These are phyloP conservation scores for Fusarium sp. DNA, from an alignment of 2,329 filamentous ascomycete genomes.

Conservation along the genomic window DNA sequence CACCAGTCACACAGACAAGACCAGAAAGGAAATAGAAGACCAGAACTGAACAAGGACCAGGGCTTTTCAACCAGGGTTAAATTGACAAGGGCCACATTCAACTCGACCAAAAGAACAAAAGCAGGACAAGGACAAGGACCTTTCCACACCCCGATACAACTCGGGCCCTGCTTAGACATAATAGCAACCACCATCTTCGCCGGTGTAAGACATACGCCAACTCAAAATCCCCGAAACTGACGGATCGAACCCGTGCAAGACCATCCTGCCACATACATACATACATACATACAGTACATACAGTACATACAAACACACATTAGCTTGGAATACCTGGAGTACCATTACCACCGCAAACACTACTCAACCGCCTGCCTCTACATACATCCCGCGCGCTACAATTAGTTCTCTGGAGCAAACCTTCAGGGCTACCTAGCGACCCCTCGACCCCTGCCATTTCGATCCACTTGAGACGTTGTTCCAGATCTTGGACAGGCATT, in stretches of 20 bases:
- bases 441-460: slow-evolving; percentile 33
- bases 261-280: slow-evolving; percentile 3
- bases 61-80: too few relatives aligned
- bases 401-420: slow-evolving; percentile 26
- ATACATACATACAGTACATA: not conserved
- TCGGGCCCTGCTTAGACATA: slow-evolving; percentile 22
- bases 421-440: slow-evolving; percentile 16
- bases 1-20: slow-evolving; percentile 38
- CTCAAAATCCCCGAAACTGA: slow-evolving; percentile 45
- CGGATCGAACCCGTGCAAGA: slow-evolving; percentile 25
- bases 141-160: slow-evolving; percentile 30
- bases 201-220: slow-evolving; percentile 46
- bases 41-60: slow-evolving; percentile 2
- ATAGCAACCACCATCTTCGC: slow-evolving; percentile 23
- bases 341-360: not conserved
- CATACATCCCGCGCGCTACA: slow-evolving; percentile 18
- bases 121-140: slow-evolving; percentile 36
- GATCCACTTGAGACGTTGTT: slow-evolving; percentile 46
- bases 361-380: not conserved
- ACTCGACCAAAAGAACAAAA: too few relatives aligned
- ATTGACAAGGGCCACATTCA: too few relatives aligned
- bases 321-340: not conserved
- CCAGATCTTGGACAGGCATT: slow-evolving; percentile 46
- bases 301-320: not conserved
- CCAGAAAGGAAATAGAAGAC: slow-evolving; percentile 36